phyloP scores from a whole-genome alignment of 177 flowering plant genomes.

The Vitis hybrid region DNA sequence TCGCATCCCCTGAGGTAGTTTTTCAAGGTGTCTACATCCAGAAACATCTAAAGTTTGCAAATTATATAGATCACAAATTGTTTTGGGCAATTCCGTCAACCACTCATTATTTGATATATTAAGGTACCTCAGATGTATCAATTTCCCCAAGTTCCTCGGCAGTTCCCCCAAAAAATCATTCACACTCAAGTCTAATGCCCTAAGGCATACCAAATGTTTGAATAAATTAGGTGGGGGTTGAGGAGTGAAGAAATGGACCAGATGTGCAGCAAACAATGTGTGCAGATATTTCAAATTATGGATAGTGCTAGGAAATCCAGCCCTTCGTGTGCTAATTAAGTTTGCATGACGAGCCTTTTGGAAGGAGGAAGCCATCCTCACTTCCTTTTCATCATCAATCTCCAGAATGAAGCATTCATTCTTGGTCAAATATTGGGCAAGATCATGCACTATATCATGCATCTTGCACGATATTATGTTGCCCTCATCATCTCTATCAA shows the following conservation, averaged over 20 bases:
- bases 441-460: constrained; percentile 32
- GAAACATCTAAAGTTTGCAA: constrained; percentile 2
- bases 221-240: background rate
- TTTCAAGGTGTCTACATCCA: no score
- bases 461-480: constrained; percentile 7
- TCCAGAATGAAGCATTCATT: constrained; percentile 5
- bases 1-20: constrained; percentile 8
- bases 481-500: background rate
- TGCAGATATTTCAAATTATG: background rate
- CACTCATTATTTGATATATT: background rate
- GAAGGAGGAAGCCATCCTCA: no score
- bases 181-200: constrained; percentile 6
- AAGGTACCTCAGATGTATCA: constrained; percentile 8
- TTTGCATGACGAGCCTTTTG: background rate
- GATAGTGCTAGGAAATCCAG: background rate
- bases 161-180: no score
- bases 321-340: background rate
- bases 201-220: constrained; percentile 3
- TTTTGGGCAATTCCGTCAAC: background rate
- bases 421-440: constrained; percentile 1
- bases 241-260: no score
- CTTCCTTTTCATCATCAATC: background rate
- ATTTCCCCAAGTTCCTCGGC: background rate
- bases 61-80: constrained; percentile 3
- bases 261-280: background rate